Evolutionary conservation across 2,329 filamentous ascomycete genomes (phyloP).

Genomic region (Exophiala calicioides): DNA sequence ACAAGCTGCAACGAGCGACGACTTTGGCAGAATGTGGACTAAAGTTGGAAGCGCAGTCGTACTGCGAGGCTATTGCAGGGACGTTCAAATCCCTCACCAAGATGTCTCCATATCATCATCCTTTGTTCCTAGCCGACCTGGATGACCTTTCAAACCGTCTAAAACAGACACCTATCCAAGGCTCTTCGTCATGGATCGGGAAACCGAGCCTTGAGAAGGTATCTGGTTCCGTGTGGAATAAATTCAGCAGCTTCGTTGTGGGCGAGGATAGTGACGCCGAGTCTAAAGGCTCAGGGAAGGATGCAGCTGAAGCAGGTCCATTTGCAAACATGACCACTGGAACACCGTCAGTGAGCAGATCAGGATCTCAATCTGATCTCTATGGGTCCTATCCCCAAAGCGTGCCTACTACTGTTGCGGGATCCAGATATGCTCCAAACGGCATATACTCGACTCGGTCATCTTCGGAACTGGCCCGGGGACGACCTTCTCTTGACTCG

Average conservation of each 20-base stretch:
- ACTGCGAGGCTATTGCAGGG: constrained; percentile 79
- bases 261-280: constrained; percentile 78
- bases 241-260: constrained; percentile 94
- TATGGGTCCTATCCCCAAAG: constrained; percentile 62
- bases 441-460: constrained; percentile 50
- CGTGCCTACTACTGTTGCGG: constrained; percentile 35
- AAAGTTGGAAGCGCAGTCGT: constrained; percentile 79
- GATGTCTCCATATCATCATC: constrained; percentile 82
- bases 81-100: constrained; percentile 79
- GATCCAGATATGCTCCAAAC: constrained; percentile 47
- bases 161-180: constrained; percentile 80
- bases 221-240: constrained; percentile 83
- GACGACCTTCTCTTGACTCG: constrained; percentile 52
- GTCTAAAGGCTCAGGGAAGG: constrained; percentile 59
- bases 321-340: constrained; percentile 80
- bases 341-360: constrained; percentile 72
- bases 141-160: constrained; percentile 83
- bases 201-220: constrained; percentile 97
- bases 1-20: constrained; percentile 87
- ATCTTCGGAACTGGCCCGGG: constrained; percentile 54
- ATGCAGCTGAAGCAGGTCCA: constrained; percentile 67
- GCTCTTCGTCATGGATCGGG: constrained; percentile 82
- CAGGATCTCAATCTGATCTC: constrained; percentile 72
- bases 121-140: constrained; percentile 69
- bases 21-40: constrained; percentile 81